Evolutionary conservation across 371 early-diverging fungal species (phyloP).

Genomic region (Circinella umbellata): DNA sequence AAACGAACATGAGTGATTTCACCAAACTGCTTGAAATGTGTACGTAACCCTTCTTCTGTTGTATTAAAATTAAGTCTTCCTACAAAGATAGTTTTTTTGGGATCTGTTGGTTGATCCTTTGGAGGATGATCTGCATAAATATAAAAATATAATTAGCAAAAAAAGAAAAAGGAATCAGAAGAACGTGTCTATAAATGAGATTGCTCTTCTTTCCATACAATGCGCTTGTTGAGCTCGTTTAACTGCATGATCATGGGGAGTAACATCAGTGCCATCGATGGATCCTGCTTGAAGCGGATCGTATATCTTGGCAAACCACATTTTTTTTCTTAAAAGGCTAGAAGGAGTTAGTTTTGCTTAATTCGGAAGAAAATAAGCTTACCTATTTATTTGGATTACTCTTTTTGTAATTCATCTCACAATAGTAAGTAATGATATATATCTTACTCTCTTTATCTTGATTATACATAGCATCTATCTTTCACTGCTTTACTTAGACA

Average conservation of each 20-base stretch:
- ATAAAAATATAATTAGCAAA: background rate
- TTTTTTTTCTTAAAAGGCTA: slow-evolving; percentile 13
- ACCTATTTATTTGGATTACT: background rate
- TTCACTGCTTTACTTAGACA: too few relatives aligned
- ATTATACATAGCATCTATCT: too few relatives aligned
- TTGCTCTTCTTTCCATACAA: slow-evolving; percentile 24
- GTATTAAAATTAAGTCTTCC: slow-evolving; percentile 52
- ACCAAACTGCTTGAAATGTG: slow-evolving; percentile 49
- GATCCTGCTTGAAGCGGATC: slow-evolving; percentile 59
- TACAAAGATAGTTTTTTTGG: slow-evolving; percentile 57
- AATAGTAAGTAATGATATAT: too few relatives aligned
- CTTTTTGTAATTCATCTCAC: too few relatives aligned
- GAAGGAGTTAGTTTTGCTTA: background rate
- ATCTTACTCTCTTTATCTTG: too few relatives aligned
- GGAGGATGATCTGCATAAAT: slow-evolving; percentile 37
- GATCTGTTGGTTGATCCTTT: slow-evolving; percentile 34
- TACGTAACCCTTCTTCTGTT: slow-evolving; percentile 33
- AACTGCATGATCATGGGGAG: slow-evolving; percentile 60
- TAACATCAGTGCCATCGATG: slow-evolving; percentile 58
- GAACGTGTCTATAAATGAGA: background rate
- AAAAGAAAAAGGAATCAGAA: background rate
- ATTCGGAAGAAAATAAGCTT: background rate
- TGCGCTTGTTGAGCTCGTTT: slow-evolving; percentile 41
- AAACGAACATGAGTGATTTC: slow-evolving; percentile 27
- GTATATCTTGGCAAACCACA: slow-evolving; percentile 62